Conservation (phyloP, 140 eudicot genomes). For the Senecio squalidus region DNA sequence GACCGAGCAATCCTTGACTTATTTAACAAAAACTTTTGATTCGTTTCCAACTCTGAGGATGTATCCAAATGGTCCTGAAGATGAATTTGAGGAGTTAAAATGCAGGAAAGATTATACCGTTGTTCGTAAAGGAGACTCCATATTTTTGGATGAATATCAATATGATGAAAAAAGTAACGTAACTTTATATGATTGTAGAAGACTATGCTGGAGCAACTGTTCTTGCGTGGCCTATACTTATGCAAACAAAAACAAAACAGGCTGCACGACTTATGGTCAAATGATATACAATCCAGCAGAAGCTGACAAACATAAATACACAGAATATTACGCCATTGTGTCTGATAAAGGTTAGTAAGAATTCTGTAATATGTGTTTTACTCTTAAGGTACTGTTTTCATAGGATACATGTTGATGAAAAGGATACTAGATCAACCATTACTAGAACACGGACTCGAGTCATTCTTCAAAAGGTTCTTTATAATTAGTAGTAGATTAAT, state of each 20-base stretch:
- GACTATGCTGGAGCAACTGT: slow-evolving; percentile 28
- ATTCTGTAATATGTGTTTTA: no score
- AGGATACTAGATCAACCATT: no score
- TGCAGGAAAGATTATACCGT: slow-evolving; percentile 22
- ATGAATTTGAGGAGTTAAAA: not conserved
- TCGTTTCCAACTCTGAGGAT: slow-evolving; percentile 19
- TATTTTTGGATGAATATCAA: not conserved
- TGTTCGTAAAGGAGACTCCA: not conserved
- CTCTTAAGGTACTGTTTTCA: no score
- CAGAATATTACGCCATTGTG: not conserved
- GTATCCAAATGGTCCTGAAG: slow-evolving; percentile 11
- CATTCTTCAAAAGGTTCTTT: no score
- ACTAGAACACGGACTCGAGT: no score
- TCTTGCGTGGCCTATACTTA: slow-evolving; percentile 34
- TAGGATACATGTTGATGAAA: no score
- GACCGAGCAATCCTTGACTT: slow-evolving; percentile 26
- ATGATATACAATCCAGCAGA: slow-evolving; percentile 4
- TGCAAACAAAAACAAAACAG: slow-evolving; percentile 1
- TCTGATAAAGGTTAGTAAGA: not conserved
- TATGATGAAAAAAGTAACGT: slow-evolving; percentile 23
- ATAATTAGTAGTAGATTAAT: not conserved
- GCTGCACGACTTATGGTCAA: slow-evolving; percentile 27
- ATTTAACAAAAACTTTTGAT: slow-evolving; percentile 10
- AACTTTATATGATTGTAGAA: slow-evolving; percentile 27
- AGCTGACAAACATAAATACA: not conserved